Base-by-base conservation (phyloP, 176 grass and related monocot genomes). In the Dendrocalamus sinicus region DNA sequence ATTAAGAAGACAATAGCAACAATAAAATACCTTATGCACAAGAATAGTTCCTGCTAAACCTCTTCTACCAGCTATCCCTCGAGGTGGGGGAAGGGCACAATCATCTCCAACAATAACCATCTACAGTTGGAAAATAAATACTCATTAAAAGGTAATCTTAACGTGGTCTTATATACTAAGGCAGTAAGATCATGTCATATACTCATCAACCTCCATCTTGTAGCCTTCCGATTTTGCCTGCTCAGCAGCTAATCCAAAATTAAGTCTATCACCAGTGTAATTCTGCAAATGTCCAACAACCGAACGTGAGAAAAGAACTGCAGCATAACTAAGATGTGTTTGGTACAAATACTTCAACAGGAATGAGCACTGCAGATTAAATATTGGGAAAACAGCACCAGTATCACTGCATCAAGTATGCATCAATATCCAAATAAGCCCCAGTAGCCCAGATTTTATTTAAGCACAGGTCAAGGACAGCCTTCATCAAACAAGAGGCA, bases 71-170 rank as follows among this genome's bases (percentile, higher is more conserved):
- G 88, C 90, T 92, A 99, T 94, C 54, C 97, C 97, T 64, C 97
- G 87, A 62, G 90, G 97, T 73, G 94, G 94, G 57, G 97, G 94
- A 72, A 99, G 97, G 53, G 94, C 94, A 85, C 97, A 99, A 73
- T 99, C 97, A 91, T 99, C 97, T 88, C 97, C 97, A 88, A 99
- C 93, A 88, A 99, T 94, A 84, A 96, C 97, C 92, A 96, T 99
- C 97, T 99, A 72, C 75, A 88, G 58, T 73, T 78, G 75, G 59
- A 61, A 44, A 50, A 69, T 12, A 73, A 86, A 71, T 75, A 72
- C 47, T 65, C 68, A 69, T 76, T 35, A 83, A 58, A 84, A 90
- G 72, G 24, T 59, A 40, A 84, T 45, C 81, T 67, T 20, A 63
- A 75, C 20, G 7, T 85, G 54, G 62, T 61, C 19, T 47, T 46